phyloP scores from a whole-genome alignment of 2,329 filamentous ascomycete species.

The Hypoxylon sp. region DNA sequence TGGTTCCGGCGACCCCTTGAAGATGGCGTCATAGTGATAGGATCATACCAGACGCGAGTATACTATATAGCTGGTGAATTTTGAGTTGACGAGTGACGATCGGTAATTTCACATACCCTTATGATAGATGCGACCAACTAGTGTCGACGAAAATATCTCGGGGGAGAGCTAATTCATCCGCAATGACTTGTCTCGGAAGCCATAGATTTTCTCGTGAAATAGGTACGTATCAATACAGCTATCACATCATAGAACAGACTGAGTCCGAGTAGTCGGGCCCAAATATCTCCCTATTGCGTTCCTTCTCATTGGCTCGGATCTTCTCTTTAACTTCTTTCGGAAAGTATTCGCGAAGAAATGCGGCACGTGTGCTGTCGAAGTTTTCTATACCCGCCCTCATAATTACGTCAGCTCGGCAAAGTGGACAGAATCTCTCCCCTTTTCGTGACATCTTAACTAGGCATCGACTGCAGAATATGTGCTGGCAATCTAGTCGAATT shows the following conservation, averaged over 20 bases:
- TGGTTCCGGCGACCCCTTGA: conserved; percentile 76
- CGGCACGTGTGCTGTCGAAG: conserved; percentile 77
- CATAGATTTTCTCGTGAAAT: neutral
- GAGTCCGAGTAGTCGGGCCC: conserved; percentile 74
- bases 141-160: neutral
- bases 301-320: conserved; percentile 78
- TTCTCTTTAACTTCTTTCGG: conserved; percentile 78
- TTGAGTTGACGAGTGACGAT: neutral
- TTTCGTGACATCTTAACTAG: conserved; percentile 83
- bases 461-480: conserved; percentile 88
- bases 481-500: conserved; percentile 80
- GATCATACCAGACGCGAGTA: conserved; percentile 69
- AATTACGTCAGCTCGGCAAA: conserved; percentile 81
- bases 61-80: conserved; percentile 62
- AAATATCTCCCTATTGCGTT: conserved; percentile 80
- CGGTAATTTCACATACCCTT: neutral
- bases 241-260: conserved; percentile 73
- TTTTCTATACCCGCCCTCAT: conserved; percentile 79
- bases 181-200: neutral
- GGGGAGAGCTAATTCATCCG: neutral
- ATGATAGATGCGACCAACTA: neutral
- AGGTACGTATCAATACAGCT: neutral
- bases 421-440: conserved; percentile 77
- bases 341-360: conserved; percentile 82
- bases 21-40: conserved; percentile 73